These are phyloP conservation scores for Neofusicoccum sp. DNA, from an alignment of 2,329 filamentous ascomycete species.

Conservation along the genomic window DNA sequence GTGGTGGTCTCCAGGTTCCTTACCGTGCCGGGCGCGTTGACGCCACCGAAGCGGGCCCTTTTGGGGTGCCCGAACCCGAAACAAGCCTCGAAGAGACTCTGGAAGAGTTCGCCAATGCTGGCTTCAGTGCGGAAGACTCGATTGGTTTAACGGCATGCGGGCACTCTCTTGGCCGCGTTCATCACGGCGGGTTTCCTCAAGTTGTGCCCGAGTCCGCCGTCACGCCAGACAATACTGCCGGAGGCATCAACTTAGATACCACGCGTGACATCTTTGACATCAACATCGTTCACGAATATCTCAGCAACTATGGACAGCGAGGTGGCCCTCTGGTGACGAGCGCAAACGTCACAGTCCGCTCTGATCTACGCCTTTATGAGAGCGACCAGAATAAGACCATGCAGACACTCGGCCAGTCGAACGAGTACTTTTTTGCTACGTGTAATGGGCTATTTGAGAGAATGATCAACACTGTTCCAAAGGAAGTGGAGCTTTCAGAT, in stretches of 20 bases:
- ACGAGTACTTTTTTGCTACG: slow-evolving; percentile 20
- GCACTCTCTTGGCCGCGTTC: slow-evolving; percentile 37
- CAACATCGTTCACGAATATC: slow-evolving; percentile 33
- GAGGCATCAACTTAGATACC: slow-evolving; percentile 28
- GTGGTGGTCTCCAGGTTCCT: slow-evolving; percentile 31
- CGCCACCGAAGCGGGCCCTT: slow-evolving; percentile 29
- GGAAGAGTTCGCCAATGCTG: slow-evolving; percentile 30
- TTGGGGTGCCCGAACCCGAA: slow-evolving; percentile 34
- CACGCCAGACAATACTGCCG: slow-evolving; percentile 25
- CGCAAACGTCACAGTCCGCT: slow-evolving; percentile 30
- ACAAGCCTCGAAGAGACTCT: slow-evolving; percentile 31
- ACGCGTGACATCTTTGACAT: slow-evolving; percentile 29
- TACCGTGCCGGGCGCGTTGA: slow-evolving; percentile 34
- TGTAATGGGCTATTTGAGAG: slow-evolving; percentile 24
- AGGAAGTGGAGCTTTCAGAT: neutral
- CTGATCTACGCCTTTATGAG: slow-evolving; percentile 33
- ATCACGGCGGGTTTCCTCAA: slow-evolving; percentile 31
- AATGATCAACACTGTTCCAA: slow-evolving; percentile 27
- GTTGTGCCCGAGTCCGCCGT: slow-evolving; percentile 27
- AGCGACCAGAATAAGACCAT: slow-evolving; percentile 34
- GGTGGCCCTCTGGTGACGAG: slow-evolving; percentile 29
- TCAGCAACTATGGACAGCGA: slow-evolving; percentile 29
- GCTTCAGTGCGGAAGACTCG: slow-evolving; percentile 28
- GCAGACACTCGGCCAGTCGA: slow-evolving; percentile 22
- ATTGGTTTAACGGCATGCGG: slow-evolving; percentile 34